Evolutionary conservation across 176 grass and related monocot genomes (phyloP).

Genomic region (Chloris gayana): DNA sequence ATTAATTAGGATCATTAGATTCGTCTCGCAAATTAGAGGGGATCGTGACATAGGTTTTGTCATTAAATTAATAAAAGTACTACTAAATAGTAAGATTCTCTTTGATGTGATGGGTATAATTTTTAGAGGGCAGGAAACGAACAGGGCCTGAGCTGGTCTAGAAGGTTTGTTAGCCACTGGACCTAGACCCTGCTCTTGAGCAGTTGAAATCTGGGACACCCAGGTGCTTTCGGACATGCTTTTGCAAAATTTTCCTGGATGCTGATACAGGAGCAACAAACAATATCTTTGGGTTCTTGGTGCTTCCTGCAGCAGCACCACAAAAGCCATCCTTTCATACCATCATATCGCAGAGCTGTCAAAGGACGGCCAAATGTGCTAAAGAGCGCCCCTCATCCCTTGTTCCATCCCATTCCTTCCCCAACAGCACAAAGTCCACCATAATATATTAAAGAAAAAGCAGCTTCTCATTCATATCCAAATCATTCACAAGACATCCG

Average conservation of each 20-base stretch:
- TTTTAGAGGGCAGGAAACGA: no score
- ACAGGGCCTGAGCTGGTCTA: slow-evolving; percentile 16
- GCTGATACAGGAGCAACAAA: slow-evolving; percentile 47
- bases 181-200: slow-evolving; percentile 1
- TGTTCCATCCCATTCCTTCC: slow-evolving; percentile 50
- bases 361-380: slow-evolving; percentile 45
- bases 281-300: slow-evolving; percentile 47
- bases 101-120: no score
- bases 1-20: no score
- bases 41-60: no score
- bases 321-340: slow-evolving; percentile 45
- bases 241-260: slow-evolving; percentile 30
- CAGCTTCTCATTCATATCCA: slow-evolving; percentile 44
- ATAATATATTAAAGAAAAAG: slow-evolving; percentile 38
- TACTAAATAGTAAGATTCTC: no score
- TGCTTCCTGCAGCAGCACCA: slow-evolving; percentile 63
- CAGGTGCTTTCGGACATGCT: slow-evolving; percentile 13
- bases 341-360: slow-evolving; percentile 58
- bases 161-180: slow-evolving; percentile 32
- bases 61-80: no score
- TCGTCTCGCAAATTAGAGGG: no score
- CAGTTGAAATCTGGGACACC: slow-evolving; percentile 10
- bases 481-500: slow-evolving; percentile 49
- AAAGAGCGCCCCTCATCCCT: slow-evolving; percentile 36
- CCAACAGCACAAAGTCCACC: slow-evolving; percentile 46